phyloP scores from a whole-genome alignment of 768 basidiomycete genomes.

The Naganishia antarctica region DNA sequence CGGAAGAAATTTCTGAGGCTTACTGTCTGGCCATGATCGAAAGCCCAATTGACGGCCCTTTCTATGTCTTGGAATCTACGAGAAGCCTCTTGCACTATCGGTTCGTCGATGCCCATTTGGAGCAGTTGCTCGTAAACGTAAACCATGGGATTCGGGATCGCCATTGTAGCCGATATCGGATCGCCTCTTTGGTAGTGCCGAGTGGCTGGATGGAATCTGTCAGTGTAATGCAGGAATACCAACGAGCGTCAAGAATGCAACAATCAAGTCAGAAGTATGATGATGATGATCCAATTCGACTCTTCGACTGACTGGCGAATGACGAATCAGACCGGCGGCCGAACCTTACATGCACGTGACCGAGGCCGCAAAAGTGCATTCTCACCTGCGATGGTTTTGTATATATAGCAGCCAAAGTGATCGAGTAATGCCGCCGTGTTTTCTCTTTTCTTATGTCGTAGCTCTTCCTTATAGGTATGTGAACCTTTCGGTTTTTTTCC shows the following conservation, averaged over 20 bases:
- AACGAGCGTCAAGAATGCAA: too few species aligned
- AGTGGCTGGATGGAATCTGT: too few species aligned
- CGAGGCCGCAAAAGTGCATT: not conserved
- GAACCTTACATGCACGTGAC: too few species aligned
- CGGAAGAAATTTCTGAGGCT: not conserved
- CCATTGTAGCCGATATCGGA: too few species aligned
- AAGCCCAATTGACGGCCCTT: conserved; percentile 12
- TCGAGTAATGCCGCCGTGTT: not conserved
- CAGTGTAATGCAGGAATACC: too few species aligned
- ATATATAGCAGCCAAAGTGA: not conserved
- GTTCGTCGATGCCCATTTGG: conserved; percentile 8
- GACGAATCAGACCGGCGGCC: not conserved
- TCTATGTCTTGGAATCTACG: conserved; percentile 11
- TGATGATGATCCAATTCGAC: too few species aligned
- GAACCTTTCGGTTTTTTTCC: too few species aligned
- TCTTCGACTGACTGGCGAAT: not conserved
- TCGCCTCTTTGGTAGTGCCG: too few species aligned
- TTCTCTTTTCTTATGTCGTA: not conserved
- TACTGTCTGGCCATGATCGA: conserved; percentile 16
- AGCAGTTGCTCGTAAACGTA: conserved; percentile 6
- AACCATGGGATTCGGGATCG: too few species aligned
- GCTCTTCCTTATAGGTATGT: conserved; percentile 29
- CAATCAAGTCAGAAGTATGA: too few species aligned
- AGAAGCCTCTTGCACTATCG: conserved; percentile 8
- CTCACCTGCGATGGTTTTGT: not conserved